A percentile compares a stretch with the other conserved stretches of the same genome.
Conservation (phyloP, 108 stramenopile genomes). For the Cyclotella cryptica region DNA sequence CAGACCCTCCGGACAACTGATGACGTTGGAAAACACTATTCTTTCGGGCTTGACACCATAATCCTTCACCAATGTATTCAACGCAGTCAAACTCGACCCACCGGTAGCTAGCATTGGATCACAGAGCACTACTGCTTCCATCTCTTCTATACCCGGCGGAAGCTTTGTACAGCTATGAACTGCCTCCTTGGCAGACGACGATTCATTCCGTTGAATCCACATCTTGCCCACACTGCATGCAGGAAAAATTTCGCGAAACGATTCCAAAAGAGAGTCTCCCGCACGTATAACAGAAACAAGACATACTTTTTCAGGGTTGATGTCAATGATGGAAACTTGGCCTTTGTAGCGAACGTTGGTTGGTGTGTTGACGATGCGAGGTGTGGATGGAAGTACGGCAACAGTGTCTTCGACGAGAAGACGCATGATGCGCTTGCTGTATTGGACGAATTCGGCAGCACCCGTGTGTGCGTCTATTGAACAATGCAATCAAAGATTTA, state of each 20-base stretch:
- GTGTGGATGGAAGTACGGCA: slow-evolving; percentile 68
- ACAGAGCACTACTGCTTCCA: slow-evolving; percentile 85
- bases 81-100: slow-evolving; percentile 88
- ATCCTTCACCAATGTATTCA: slow-evolving; percentile 69
- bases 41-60: slow-evolving; percentile 65
- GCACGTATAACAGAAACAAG: slow-evolving; percentile 94
- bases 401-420: slow-evolving; percentile 92
- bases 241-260: slow-evolving; percentile 84
- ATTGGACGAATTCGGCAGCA: slow-evolving; percentile 67
- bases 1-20: slow-evolving; percentile 97
- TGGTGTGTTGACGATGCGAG: slow-evolving; percentile 70
- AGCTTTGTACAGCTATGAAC: slow-evolving; percentile 93
- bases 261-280: slow-evolving; percentile 91
- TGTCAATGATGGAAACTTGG: slow-evolving; percentile 31
- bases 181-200: slow-evolving; percentile 78
- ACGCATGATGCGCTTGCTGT: slow-evolving; percentile 75
- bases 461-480: slow-evolving; percentile 50
- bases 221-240: slow-evolving; percentile 90
- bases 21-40: slow-evolving; percentile 96
- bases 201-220: slow-evolving; percentile 97
- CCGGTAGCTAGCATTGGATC: slow-evolving; percentile 99
- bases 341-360: slow-evolving; percentile 71
- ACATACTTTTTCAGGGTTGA: slow-evolving; percentile 59
- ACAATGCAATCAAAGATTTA: background rate
- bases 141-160: slow-evolving; percentile 76